Evolutionary conservation across 352 stramenopile genomes (phyloP).

Genomic region (Phytophthora tentaculata): DNA sequence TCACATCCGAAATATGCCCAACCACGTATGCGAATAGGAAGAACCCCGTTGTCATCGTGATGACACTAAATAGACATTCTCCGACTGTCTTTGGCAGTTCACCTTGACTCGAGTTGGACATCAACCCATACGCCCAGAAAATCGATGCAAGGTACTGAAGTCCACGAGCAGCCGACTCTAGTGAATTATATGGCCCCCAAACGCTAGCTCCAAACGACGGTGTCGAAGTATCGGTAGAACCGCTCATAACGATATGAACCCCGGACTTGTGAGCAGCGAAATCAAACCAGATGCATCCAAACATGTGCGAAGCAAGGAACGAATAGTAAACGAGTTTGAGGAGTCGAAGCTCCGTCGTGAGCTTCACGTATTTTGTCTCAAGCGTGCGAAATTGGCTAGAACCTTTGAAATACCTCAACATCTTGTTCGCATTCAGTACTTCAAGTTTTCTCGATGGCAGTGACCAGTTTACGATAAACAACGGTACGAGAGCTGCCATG

Average conservation of each 20-base stretch:
- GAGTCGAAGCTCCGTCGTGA: slow-evolving; percentile 56
- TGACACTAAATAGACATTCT: slow-evolving; percentile 63
- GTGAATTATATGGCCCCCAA: slow-evolving; percentile 35
- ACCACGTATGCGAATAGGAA: slow-evolving; percentile 71
- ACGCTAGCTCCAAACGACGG: slow-evolving; percentile 39
- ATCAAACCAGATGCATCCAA: slow-evolving; percentile 68
- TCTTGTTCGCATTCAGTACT: slow-evolving; percentile 62
- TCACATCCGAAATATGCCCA: slow-evolving; percentile 65
- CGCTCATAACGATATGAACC: slow-evolving; percentile 35
- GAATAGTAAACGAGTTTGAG: slow-evolving; percentile 66
- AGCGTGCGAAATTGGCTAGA: slow-evolving; percentile 53
- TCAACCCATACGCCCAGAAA: slow-evolving; percentile 64
- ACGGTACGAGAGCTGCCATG: slow-evolving; percentile 44
- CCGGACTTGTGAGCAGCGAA: slow-evolving; percentile 59
- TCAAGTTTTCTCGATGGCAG: slow-evolving; percentile 32
- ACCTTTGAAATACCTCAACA: slow-evolving; percentile 58
- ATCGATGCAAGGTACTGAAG: slow-evolving; percentile 57
- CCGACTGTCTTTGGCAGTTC: slow-evolving; percentile 53
- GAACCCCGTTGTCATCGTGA: slow-evolving; percentile 64
- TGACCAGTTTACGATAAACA: slow-evolving; percentile 55
- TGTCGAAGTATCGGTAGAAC: slow-evolving; percentile 15
- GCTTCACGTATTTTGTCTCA: slow-evolving; percentile 59
- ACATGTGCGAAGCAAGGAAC: slow-evolving; percentile 57
- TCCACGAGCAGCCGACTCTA: slow-evolving; percentile 30
- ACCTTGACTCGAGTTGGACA: slow-evolving; percentile 62